phyloP scores from a whole-genome alignment of 176 grass and related monocot genomes.

The Eragrostis curvula region DNA sequence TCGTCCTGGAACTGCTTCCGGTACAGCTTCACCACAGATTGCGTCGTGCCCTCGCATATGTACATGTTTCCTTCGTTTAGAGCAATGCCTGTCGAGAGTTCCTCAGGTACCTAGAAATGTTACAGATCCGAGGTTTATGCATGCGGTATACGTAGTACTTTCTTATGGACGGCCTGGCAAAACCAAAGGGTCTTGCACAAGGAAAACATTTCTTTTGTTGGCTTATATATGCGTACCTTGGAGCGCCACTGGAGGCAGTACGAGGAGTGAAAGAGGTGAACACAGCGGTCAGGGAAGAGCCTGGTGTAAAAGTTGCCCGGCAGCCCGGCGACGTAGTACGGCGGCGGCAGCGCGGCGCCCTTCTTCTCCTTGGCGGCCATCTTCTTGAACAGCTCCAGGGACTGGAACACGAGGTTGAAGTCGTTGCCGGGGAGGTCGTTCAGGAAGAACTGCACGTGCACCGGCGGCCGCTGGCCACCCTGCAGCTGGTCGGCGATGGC shows the following conservation, averaged over 20 bases:
- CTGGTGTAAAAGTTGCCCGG: constrained; percentile 68
- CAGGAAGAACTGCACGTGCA: constrained; percentile 69
- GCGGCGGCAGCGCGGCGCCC: neutral
- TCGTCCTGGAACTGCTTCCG: constrained; percentile 45
- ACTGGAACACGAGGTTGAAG: constrained; percentile 68
- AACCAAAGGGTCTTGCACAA: too few species aligned
- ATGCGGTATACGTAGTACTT: too few species aligned
- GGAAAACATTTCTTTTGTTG: too few species aligned
- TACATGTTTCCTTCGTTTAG: constrained; percentile 60
- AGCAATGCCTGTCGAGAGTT: constrained; percentile 32
- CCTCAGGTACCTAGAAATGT: constrained; percentile 52
- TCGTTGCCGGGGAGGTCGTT: constrained; percentile 79
- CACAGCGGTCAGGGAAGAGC: constrained; percentile 50
- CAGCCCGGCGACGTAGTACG: constrained; percentile 57
- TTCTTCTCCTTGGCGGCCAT: neutral
- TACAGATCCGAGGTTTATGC: too few species aligned
- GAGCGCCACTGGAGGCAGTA: constrained; percentile 69
- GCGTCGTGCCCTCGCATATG: constrained; percentile 38
- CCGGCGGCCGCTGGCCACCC: neutral
- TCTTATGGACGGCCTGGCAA: too few species aligned
- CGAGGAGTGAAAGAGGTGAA: constrained; percentile 77
- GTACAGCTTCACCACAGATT: constrained; percentile 47
- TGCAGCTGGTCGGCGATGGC: neutral
- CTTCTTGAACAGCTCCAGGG: constrained; percentile 30
- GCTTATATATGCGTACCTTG: constrained; percentile 56